Base-by-base conservation (phyloP, 345 rosid species). In the Erodium maritimum region DNA sequence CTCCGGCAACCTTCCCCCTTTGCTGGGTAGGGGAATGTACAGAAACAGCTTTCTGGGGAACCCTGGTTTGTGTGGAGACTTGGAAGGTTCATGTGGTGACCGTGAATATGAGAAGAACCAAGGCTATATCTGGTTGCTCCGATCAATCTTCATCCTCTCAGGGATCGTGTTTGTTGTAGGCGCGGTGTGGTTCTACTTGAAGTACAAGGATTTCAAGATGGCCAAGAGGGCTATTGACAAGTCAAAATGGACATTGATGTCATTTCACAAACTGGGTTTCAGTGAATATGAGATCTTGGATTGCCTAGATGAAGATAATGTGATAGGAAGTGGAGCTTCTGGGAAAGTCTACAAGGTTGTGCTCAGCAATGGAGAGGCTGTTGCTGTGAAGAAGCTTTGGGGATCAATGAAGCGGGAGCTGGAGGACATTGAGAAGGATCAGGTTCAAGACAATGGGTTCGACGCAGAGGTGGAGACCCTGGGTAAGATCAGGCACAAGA, bases 401-500 rank as follows among this genome's bases (percentile, higher is more conserved):
- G 79, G 79, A 61, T 79, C 82, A n/a, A 60, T 64, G 23, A 82
- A 68, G 51, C 83, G 82, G 69, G 82, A 77, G 37, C 52, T 24
- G 10, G 84, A 72, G 11, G 65, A 60, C 25, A 67, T 75, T 16
- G 99, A 87, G 77, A 83, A 82, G 77, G 91, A 89, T 55, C 73
- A 61, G 11, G 74, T 46, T 59, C 57, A n/a, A n/a, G 91, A 90
- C 19, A 86, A 85, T 55, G 84, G 95, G 23, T 94, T 90, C 52
- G 81, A 82, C 23, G 96, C 96, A 3, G 99, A 94, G 73, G 83
- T 94, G 2, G 85, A 67, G 56, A 94, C 99, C 20, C 67, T 94
- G 69, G 96, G 99, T 50, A 94, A 90, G 75, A 90, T 94, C 51
- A 81, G 99, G 79, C 99, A 94, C 74, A 94, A 94, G 81, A 94